Percentiles rank a stretch among this genome's conserved stretches.
Evolutionary conservation across 768 basidiomycete species (phyloP).

Genomic region (Pleurotus platypus): DNA sequence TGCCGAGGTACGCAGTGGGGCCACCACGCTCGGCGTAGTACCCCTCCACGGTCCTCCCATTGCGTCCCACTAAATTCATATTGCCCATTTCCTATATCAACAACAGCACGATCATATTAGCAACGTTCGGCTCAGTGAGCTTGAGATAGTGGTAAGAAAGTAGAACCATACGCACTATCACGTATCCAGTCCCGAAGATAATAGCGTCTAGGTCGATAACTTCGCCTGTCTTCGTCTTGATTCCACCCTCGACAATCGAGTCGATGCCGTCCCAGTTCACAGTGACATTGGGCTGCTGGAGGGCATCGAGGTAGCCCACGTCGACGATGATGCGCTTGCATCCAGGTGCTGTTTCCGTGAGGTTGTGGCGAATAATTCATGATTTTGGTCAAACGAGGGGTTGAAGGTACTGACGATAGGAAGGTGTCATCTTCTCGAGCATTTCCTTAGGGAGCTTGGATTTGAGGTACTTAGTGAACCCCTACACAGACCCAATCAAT

Average conservation of each 20-base stretch:
- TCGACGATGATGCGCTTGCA: conserved; percentile 66
- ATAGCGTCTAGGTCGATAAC: conserved; percentile 53
- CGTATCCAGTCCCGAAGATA: conserved; percentile 55
- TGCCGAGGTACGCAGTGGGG: conserved; percentile 51
- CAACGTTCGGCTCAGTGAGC: no score
- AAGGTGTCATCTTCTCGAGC: conserved; percentile 43
- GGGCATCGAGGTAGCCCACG: conserved; percentile 48
- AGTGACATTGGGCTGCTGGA: conserved; percentile 51
- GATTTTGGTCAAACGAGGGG: background rate
- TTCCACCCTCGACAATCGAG: conserved; percentile 44
- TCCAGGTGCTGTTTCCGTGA: conserved; percentile 40
- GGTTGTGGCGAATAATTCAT: no score
- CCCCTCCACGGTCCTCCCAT: conserved; percentile 36
- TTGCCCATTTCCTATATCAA: conserved; percentile 29
- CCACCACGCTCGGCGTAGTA: conserved; percentile 48
- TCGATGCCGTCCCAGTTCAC: conserved; percentile 49
- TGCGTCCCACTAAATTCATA: conserved; percentile 37
- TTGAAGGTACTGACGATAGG: conserved; percentile 38
- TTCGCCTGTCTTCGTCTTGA: conserved; percentile 45
- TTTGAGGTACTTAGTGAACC: conserved; percentile 43
- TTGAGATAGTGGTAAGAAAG: no score
- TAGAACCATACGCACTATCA: conserved; percentile 29
- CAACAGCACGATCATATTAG: no score
- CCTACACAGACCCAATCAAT: conserved; percentile 23
- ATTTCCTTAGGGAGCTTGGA: conserved; percentile 45